phyloP scores from a whole-genome alignment of 306 rosid genomes.

The Myrica gale region DNA sequence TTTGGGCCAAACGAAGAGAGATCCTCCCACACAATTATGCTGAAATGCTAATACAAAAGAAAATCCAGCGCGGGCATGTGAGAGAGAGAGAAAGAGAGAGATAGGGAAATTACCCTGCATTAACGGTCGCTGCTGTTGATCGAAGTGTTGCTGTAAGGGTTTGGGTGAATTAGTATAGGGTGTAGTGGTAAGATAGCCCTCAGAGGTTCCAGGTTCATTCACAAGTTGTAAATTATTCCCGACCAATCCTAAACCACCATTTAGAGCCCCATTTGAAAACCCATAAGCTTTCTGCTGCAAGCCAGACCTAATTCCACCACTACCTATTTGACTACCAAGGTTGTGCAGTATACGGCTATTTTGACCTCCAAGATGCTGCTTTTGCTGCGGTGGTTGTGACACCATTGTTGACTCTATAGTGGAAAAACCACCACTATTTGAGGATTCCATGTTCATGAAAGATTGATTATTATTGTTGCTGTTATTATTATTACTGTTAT shows the following conservation, averaged over 20 bases:
- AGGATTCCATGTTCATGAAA: constrained; percentile 59
- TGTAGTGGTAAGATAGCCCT: constrained; percentile 51
- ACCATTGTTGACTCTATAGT: constrained; percentile 59
- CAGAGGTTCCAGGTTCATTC: constrained; percentile 66
- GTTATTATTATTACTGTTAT: constrained; percentile 37
- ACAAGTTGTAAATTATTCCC: constrained; percentile 58
- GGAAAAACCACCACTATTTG: constrained; percentile 62
- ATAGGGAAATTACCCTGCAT: constrained; percentile 60
- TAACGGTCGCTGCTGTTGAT: constrained; percentile 56
- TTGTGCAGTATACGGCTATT: constrained; percentile 69
- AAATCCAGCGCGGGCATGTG: background rate
- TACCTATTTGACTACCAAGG: constrained; percentile 65
- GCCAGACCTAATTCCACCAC: constrained; percentile 81
- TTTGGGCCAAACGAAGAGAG: constrained; percentile 11
- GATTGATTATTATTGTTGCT: constrained; percentile 39
- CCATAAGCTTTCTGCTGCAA: constrained; percentile 76
- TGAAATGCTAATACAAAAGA: too few relatives aligned
- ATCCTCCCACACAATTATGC: background rate
- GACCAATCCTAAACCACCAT: constrained; percentile 69
- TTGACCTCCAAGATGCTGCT: constrained; percentile 70
- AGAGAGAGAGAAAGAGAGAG: background rate
- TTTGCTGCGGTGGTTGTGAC: constrained; percentile 69
- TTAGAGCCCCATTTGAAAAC: constrained; percentile 69
- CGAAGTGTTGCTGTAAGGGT: constrained; percentile 64
- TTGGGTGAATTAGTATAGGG: constrained; percentile 62